Evolutionary conservation across 345 rosid genomes (phyloP).

Genomic region (Rubroshorea leprosula): DNA sequence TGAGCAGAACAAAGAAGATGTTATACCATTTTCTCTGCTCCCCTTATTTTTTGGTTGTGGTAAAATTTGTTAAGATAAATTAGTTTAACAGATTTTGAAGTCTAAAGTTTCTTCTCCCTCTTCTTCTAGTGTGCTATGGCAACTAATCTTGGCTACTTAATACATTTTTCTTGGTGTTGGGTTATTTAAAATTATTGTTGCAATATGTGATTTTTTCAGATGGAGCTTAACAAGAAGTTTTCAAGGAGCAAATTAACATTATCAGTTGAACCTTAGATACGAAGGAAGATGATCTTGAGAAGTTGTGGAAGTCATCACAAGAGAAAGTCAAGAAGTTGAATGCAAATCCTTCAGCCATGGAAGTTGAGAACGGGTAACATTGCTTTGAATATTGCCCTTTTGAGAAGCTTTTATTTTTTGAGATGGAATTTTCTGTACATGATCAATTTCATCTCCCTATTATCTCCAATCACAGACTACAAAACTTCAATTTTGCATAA

Average conservation of each 20-base stretch:
- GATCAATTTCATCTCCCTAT: too few relatives aligned
- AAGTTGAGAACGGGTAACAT: conserved; percentile 25
- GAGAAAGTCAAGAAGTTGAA: conserved; percentile 20
- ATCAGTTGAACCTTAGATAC: conserved; percentile 19
- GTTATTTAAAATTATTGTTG: neutral
- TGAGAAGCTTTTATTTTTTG: neutral
- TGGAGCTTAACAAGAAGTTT: conserved; percentile 36
- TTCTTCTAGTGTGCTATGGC: neutral
- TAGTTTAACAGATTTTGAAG: too few relatives aligned
- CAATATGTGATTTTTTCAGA: conserved; percentile 15
- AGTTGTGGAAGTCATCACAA: conserved; percentile 25
- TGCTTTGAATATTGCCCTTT: too few relatives aligned
- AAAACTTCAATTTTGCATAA: too few relatives aligned
- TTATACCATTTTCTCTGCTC: conserved; percentile 1
- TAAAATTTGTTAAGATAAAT: neutral
- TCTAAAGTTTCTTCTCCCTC: too few relatives aligned
- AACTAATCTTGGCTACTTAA: neutral
- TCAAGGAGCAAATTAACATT: conserved; percentile 29
- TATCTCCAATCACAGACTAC: too few relatives aligned
- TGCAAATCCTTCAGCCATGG: conserved; percentile 12
- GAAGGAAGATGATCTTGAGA: conserved; percentile 37
- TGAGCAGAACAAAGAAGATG: conserved; percentile 41
- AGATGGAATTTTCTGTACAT: neutral
- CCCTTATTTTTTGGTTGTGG: neutral
- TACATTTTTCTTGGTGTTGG: neutral